Evolutionary conservation across 2,329 filamentous ascomycete genomes (phyloP), one percentile per base, ranked within the genome.

Genomic region (Aspergillus nomiae): DNA sequence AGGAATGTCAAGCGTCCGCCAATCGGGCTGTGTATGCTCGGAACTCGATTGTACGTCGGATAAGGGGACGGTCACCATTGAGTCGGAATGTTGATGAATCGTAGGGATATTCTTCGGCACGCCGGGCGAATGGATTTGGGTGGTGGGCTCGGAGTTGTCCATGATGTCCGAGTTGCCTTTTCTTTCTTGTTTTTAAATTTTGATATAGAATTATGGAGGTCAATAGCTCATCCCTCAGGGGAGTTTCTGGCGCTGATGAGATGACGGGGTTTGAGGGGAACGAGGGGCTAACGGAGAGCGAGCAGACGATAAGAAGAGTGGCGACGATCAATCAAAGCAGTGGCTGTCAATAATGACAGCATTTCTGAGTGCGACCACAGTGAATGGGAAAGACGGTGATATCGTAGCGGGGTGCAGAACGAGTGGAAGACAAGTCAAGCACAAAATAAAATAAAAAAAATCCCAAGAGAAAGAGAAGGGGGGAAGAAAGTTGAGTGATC

Each of bases 51-150:
- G 85, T 77, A 63, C 84, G 81, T 92, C 90, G 24, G 90, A 92
- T 56, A 92, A 82, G 60, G 89, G 85, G 51, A 92, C 90, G 9
- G 90, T 92, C 53, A 92, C 89, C 89, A 92, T 89, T 24, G 90
- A 92, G 77, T 92, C 90, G 57, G 81, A 83, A 26, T 81, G 74
- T 41, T 59, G 60, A 46, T 62, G 60, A 19, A 61, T 66, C n/a
- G 36, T 16, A 56, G 28, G 41, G 62, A 71, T 38, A 19, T 41
- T 34, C 46, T 41, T 12, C 24, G 58, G 34, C 56, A 46, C 58
- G 26, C 71, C 71, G 60, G 72, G 69, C 14, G 69, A 64, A 36
- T 65, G 62, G 38, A 61, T 62, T 19, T 70, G 70, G 53, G 73
- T 70, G 36, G 61, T 63, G 56, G 65, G 58, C 50, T 71, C 69